Base-by-base conservation (phyloP, 129 eudicot species). In the Chrysanthemum lavandulifolium region DNA sequence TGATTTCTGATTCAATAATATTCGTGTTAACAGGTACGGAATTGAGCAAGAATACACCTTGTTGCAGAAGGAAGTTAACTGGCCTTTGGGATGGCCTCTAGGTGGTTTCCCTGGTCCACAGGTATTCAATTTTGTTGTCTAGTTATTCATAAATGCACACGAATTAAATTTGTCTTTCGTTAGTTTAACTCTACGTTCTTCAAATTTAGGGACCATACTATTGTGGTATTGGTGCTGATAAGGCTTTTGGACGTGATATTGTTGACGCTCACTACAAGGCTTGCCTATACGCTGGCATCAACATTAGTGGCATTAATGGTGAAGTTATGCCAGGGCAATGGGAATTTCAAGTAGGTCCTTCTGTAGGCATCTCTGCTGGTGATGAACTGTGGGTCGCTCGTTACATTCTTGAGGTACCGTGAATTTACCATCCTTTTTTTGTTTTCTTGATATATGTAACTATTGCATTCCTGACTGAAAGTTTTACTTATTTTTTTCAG, bases 241-340 rank as follows among this genome's bases (percentile, higher is more conserved):
- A 92, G 69, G 89, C 98, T 18, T 92, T 83, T 61, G 98, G 98
- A 29, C 87, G 98, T 27, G 98, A 92, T 71, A 82, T 92, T 55
- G 93, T 87, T 40, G 96, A 92, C 81, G 86, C 98, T 14, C 98
- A 92, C 64, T 92, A 92, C 67, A 92, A 92, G 72, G 96, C 98
- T 12, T 92, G 96, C 55, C 78, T 92, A 14, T 92, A 89, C 66
- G 96, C 98, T n/a, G 96, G 96, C 23, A 72, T 92, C 49, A 92
- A 87, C 84, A 89, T 92, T 2, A 81, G 88, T n/a, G 98, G 98
- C 5, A 92, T 87, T 71, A 92, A 92, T 40, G 98, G 98, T 0
- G 98, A 92, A 74, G 98, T 92, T 27, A 92, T 92, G 97, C 97
- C 97, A 0, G 97, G 97, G 6, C 97, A 93, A 96, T 93, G 98